Base-by-base conservation (phyloP, 371 early-diverging fungal genomes). In the Chytridium lagenaria region DNA sequence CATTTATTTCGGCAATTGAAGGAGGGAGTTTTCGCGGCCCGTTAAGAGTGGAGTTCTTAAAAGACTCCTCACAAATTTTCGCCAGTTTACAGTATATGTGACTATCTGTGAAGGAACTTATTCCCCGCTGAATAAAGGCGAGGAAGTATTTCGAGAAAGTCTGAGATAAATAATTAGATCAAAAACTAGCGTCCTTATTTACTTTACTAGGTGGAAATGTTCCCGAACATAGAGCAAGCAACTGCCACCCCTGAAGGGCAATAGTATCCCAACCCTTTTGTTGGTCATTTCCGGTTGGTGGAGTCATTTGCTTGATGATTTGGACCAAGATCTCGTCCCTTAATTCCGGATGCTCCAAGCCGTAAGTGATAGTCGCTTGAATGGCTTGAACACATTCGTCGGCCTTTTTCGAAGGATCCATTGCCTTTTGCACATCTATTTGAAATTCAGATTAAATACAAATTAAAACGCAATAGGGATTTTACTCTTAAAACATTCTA, bases 281-380 rank as follows among this genome's bases (percentile, higher is more conserved):
- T 33, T 22, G 19, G 3, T 61, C 61, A 16, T 61, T 67, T n/a
- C 75, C 74, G 31, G 59, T 67, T 22, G 82, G 80, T 19, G 67
- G 51, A 15, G 84, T 81, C 33, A 80, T 71, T 68, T 85, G 85
- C 66, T 80, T 77, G 49, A 77, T 70, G 38, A 83, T 73, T 71
- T 85, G 85, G 5, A 85, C 76, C 34, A 73, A 85, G 12, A 85
- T 69, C 68, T 85, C 85, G 57, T 85, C 85, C 19, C 85, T 71
- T 10, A 85, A 38, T 26, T 80, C 78, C 1, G 73, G 71, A n/a
- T 68, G 51, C 28, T 75, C 69, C 7, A 83, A 64, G 1, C 83
- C 85, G 30, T 66, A 23, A 1, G 26, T 38, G 23, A 83, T 40
- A 23, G 78, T 63, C 5, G 55, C 34, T 55, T 85, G 78, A 52